Base-by-base conservation (phyloP, 306 rosid genomes). In the Casuarina cunninghamiana region DNA sequence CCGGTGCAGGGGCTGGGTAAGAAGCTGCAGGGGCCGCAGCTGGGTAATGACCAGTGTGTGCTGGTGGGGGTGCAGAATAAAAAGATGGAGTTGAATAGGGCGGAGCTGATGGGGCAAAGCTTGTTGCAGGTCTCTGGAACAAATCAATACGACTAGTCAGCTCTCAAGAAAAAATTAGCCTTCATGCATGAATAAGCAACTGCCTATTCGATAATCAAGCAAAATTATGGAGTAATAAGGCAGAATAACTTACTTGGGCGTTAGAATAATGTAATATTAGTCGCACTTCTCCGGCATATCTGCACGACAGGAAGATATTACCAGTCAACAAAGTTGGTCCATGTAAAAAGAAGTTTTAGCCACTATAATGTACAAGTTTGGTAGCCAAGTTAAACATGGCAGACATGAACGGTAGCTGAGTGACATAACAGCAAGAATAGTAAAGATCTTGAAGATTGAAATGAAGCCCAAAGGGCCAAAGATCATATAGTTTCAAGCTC, bases 211-310 rank as follows among this genome's bases (percentile, higher is more conserved):
- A 70, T 13, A 76, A 53, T 35, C 21, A 35, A 1, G 3, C 53
- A 50, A 15, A 69, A 17, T 58, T 19, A 7, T 26, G 8, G 43
- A 10, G 73, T 32, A 10, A 76, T 32, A 32, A 26, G 21, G 57
- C 44, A 66, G 15, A 74, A n/a, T 78, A 70, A 60, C 86, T 88
- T 86, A 88, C 92, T 13, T 62, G 41, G 77, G 82, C 71, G 32
- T 46, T 78, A 37, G 83, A 60, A 46, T 74, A 86, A 68, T 84
- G 85, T 80, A 88, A 32, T 55, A 86, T 84, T 4, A 84, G 74
- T 35, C 84, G 77, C 53, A 84, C 90, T 86, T 86, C 90, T 66
- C 92, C 92, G 35, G 86, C 88, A 58, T 79, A 74, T 78, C 92
- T 88, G 68, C 77, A 54, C 39, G 3, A 9, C 49, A 42, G 50